Base-by-base conservation (phyloP, 495 filamentous ascomycete genomes). In the Daldinia loculata region DNA sequence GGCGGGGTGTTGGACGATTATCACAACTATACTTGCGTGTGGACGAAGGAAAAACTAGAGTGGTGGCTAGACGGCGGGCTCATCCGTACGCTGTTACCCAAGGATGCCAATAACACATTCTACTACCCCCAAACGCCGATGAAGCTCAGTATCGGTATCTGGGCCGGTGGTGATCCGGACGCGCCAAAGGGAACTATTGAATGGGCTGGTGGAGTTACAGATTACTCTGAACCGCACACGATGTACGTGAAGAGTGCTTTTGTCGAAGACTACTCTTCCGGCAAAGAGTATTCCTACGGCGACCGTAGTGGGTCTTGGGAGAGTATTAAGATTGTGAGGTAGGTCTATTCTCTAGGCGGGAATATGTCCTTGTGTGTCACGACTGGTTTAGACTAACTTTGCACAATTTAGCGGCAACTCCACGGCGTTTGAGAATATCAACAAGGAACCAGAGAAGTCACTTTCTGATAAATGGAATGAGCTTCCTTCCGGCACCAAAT, bases 111-210 rank as follows among this genome's bases (percentile, higher is more conserved):
- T 70, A 81, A 84, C 67, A 88, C 88, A 29, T 80, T 88, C 62
- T 80, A 83, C 75, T 97, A 91, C 74, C 94, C 94, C 4, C 93
- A 97, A 75, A 93, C 93, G 0, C 94, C 94, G 11, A 93, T 93
- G 91, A 90, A 89, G 78, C 81, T 97, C 58, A 92, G 89, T 69
- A 80, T 96, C 53, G 93, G 94, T 38, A 89, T 90, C 69, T 97
- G 94, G 94, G 92, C 92, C 65, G 94, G 92, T 61, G 93, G 93
- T 63, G 93, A 95, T 72, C 81, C 89, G 0, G 81, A 80, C 27
- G 87, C 91, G 69, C 71, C 84, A 12, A 12, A 77, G 11, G 85
- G 85, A 6, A 83, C 80, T 0, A 80, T 85, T 50, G 81, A 91
- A 53, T 97, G 93, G 93, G 92, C 93, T 67, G 93, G 93, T 53